Evolutionary conservation across 768 basidiomycete genomes (phyloP).

Genomic region (Leccinum fibrillosum): DNA sequence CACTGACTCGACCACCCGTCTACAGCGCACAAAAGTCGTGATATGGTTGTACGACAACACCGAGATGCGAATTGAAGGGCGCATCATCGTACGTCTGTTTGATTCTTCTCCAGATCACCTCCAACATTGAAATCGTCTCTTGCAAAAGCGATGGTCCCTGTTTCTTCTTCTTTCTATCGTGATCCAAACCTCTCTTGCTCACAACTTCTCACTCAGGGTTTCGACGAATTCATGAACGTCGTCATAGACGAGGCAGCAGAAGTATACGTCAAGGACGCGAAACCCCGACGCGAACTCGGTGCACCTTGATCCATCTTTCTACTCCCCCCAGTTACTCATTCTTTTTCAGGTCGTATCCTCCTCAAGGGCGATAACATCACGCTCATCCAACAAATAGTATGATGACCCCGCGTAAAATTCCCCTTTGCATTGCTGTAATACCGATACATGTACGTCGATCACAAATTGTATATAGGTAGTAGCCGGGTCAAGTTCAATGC

Average conservation of each 20-base stretch:
- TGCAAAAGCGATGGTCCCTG: constrained; percentile 33
- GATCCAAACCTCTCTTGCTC: constrained; percentile 18
- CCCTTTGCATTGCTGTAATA: constrained; percentile 1
- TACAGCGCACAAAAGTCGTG: constrained; percentile 75
- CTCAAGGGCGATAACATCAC: constrained; percentile 99
- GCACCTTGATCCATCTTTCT: constrained; percentile 22
- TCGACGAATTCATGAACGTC: constrained; percentile 99
- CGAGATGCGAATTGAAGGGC: constrained; percentile 94
- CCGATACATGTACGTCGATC: constrained; percentile 20
- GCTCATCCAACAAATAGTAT: constrained; percentile 75
- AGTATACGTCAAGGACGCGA: constrained; percentile 85
- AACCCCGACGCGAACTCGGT: constrained; percentile 85
- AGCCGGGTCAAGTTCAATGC: constrained; percentile 63
- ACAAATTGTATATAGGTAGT: constrained; percentile 83
- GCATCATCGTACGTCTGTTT: constrained; percentile 78
- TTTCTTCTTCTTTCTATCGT: neutral
- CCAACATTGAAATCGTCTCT: constrained; percentile 39
- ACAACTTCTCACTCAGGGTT: constrained; percentile 59
- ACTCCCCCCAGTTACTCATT: neutral
- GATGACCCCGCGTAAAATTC: constrained; percentile 18
- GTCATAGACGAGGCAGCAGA: constrained; percentile 93
- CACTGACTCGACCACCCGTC: constrained; percentile 6
- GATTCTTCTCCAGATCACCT: constrained; percentile 24
- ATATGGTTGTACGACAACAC: constrained; percentile 98
- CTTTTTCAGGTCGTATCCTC: constrained; percentile 76